phyloP scores from a whole-genome alignment of 1,284 basidiomycete genomes.

The Moniliella sp. region DNA sequence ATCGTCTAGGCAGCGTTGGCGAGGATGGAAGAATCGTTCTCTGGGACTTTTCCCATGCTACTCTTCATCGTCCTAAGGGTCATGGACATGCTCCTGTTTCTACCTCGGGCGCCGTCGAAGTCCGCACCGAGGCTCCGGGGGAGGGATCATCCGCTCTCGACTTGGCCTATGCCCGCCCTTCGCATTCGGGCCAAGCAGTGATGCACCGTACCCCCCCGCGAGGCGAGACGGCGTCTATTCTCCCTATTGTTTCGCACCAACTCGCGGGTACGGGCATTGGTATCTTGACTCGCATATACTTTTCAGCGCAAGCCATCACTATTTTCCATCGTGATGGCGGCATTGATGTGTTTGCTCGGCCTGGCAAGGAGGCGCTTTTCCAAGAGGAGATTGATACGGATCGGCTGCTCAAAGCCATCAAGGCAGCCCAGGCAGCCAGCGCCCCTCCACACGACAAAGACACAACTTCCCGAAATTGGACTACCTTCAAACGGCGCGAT shows the following conservation, averaged over 20 bases:
- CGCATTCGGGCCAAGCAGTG: conserved; percentile 1
- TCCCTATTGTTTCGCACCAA: background rate
- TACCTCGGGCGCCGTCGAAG: background rate
- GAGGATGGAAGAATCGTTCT: conserved; percentile 26
- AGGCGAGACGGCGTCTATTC: conserved; percentile 2
- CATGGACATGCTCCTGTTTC: conserved; percentile 1
- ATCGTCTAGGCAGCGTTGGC: conserved; percentile 23
- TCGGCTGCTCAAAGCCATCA: no score
- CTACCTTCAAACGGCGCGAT: no score
- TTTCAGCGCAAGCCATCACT: background rate
- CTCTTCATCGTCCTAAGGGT: conserved; percentile 12
- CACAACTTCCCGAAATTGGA: no score
- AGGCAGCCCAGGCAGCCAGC: no score
- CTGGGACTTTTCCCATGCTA: conserved; percentile 4
- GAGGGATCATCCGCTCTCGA: conserved; percentile 1
- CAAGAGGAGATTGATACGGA: no score
- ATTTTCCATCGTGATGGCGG: background rate
- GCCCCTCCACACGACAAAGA: no score
- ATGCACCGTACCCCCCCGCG: background rate
- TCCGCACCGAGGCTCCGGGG: background rate
- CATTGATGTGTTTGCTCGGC: no score
- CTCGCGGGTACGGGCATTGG: background rate
- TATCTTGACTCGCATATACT: background rate
- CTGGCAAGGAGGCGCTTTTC: no score
- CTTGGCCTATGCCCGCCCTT: conserved; percentile 2